Evolutionary conservation across 2,329 filamentous ascomycete species (phyloP).

Genomic region (Plectosphaerella plurivora): DNA sequence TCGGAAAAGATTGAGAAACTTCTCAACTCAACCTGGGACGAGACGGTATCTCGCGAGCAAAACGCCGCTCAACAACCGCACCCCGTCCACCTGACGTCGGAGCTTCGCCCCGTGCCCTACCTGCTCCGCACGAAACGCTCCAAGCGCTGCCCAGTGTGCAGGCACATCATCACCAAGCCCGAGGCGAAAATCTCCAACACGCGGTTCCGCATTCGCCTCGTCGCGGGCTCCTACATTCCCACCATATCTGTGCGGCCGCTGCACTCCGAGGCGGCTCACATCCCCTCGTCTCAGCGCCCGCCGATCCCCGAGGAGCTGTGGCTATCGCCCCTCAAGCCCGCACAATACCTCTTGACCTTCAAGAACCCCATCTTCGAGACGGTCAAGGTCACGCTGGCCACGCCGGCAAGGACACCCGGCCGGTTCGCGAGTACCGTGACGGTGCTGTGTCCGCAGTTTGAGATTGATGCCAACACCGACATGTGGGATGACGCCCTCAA

Average conservation of each 20-base stretch:
- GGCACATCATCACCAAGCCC: slow-evolving; percentile 92
- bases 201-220: slow-evolving; percentile 86
- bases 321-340: slow-evolving; percentile 54
- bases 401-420: slow-evolving; percentile 74
- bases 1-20: slow-evolving; percentile 56
- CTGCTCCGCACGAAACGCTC: slow-evolving; percentile 87
- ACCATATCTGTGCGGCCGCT: slow-evolving; percentile 69
- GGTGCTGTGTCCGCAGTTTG: slow-evolving; percentile 89
- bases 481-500: slow-evolving; percentile 84
- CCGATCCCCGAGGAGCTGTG: slow-evolving; percentile 30
- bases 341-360: slow-evolving; percentile 84
- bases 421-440: slow-evolving; percentile 77
- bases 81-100: slow-evolving; percentile 59
- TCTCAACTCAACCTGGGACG: slow-evolving; percentile 56
- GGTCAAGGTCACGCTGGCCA: slow-evolving; percentile 82
- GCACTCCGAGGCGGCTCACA: slow-evolving; percentile 24
- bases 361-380: slow-evolving; percentile 92
- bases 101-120: slow-evolving; percentile 77
- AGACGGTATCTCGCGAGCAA: slow-evolving; percentile 49
- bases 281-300: slow-evolving; percentile 14
- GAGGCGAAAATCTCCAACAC: slow-evolving; percentile 86
- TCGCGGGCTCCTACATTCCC: slow-evolving; percentile 85
- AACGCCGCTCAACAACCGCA: slow-evolving; percentile 46
- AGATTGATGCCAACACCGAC: slow-evolving; percentile 87
- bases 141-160: slow-evolving; percentile 87